Percentiles rank a stretch among this genome's conserved stretches.
Conservation (phyloP, 1,284 basidiomycete genomes). For the Rhodotorula glutinis region DNA sequence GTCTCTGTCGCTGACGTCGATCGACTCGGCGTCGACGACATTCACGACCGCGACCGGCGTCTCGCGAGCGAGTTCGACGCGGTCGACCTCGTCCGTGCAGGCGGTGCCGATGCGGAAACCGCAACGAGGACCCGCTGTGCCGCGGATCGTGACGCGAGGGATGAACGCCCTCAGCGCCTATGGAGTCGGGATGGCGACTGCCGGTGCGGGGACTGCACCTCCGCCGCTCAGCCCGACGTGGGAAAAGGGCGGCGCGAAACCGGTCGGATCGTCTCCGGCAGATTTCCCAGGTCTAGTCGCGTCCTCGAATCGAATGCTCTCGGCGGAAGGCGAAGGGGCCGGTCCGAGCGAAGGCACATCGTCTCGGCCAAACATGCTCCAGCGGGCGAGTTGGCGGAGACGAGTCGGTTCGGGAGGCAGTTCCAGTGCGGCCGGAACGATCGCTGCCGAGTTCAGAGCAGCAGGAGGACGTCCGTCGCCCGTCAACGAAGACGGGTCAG, state of each 20-base stretch:
- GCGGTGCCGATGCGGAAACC: slow-evolving; percentile 32
- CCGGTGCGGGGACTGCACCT: background rate
- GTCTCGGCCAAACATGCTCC: background rate
- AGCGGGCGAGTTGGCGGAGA: slow-evolving; percentile 2
- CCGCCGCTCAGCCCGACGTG: slow-evolving; percentile 2
- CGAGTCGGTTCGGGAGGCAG: background rate
- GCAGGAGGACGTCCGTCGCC: slow-evolving; percentile 2
- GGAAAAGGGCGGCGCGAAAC: background rate
- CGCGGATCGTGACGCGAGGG: slow-evolving; percentile 26
- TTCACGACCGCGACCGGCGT: slow-evolving; percentile 20
- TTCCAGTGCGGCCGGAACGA: background rate
- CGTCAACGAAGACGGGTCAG: slow-evolving; percentile 5
- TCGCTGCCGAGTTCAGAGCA: background rate
- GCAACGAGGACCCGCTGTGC: slow-evolving; percentile 14
- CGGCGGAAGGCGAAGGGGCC: too few relatives aligned
- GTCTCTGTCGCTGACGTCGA: slow-evolving; percentile 4
- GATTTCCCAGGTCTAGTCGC: background rate
- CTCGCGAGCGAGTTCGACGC: slow-evolving; percentile 12
- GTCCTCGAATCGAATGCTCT: too few relatives aligned
- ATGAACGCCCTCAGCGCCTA: slow-evolving; percentile 28
- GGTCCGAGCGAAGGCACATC: background rate
- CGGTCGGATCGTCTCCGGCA: background rate
- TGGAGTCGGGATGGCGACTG: slow-evolving; percentile 9
- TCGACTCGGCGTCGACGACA: slow-evolving; percentile 20
- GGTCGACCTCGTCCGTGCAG: slow-evolving; percentile 25